Conservation (phyloP, 2,329 filamentous ascomycete species). For the Xylariomycetidae sp. region DNA sequence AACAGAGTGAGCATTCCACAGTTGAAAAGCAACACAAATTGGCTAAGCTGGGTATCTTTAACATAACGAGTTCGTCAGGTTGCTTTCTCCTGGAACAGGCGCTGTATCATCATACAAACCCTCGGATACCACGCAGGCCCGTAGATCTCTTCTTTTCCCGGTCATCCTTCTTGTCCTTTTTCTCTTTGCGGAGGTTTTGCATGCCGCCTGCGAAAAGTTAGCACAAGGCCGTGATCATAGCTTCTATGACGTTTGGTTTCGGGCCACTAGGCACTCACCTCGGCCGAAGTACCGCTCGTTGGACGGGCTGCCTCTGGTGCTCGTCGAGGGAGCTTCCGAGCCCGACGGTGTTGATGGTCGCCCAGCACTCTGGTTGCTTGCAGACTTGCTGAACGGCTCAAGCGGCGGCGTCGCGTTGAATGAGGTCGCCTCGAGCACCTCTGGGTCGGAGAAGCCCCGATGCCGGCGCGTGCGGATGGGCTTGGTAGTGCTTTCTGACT, state of each 20-base stretch:
- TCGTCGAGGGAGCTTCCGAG: conserved; percentile 24
- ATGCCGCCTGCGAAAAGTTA: conserved; percentile 34
- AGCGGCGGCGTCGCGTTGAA: conserved; percentile 39
- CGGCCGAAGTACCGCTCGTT: conserved; percentile 40
- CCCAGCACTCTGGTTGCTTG: conserved; percentile 21
- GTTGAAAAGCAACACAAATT: no score
- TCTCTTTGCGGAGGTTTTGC: conserved; percentile 39
- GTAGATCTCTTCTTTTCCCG: conserved; percentile 34
- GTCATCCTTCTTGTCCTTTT: conserved; percentile 45
- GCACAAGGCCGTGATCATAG: conserved; percentile 45
- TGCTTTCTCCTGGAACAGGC: no score
- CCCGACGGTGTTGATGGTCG: conserved; percentile 33
- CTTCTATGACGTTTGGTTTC: no score
- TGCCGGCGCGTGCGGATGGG: conserved; percentile 31
- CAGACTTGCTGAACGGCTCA: conserved; percentile 22
- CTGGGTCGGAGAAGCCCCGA: conserved; percentile 39
- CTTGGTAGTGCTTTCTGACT: conserved; percentile 33
- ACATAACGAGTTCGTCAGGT: no score
- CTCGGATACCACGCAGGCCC: conserved; percentile 33
- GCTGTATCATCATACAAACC: conserved; percentile 27
- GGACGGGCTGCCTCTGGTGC: conserved; percentile 24
- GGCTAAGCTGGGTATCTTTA: no score
- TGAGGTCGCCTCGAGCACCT: conserved; percentile 34
- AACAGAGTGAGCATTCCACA: no score
- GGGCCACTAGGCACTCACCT: conserved; percentile 29